phyloP scores from a whole-genome alignment of 2,329 filamentous ascomycete genomes.

The Nothopassalora personata region DNA sequence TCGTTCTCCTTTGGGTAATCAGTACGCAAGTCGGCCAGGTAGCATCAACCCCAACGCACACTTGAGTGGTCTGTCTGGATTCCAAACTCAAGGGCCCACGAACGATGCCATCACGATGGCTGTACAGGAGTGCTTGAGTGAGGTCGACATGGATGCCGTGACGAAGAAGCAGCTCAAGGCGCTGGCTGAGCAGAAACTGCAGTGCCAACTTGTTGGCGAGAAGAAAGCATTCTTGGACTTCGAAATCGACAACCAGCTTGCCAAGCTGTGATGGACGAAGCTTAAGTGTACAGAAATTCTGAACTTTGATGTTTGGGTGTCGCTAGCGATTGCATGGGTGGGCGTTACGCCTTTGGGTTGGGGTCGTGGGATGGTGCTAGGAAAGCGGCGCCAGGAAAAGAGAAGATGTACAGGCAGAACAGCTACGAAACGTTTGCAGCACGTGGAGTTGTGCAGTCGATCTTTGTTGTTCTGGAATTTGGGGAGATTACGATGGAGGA shows the following conservation, averaged over 20 bases:
- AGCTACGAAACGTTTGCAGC: neutral
- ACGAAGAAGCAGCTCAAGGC: constrained; percentile 91
- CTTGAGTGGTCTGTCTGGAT: constrained; percentile 45
- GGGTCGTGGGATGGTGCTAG: neutral
- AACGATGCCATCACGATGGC: constrained; percentile 77
- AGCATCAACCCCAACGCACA: constrained; percentile 24
- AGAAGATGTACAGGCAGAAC: neutral
- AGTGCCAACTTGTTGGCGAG: constrained; percentile 82
- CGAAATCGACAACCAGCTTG: constrained; percentile 88
- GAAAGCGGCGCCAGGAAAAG: neutral
- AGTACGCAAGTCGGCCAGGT: constrained; percentile 28
- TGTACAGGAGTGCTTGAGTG: constrained; percentile 73
- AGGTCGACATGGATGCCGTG: constrained; percentile 92
- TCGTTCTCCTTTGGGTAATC: constrained; percentile 19
- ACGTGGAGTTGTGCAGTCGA: neutral
- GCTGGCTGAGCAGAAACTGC: constrained; percentile 85
- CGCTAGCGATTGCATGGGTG: neutral
- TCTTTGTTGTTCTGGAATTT: neutral
- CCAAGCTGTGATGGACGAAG: constrained; percentile 32
- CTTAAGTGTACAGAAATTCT: neutral
- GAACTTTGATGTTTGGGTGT: neutral
- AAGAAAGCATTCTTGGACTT: constrained; percentile 83
- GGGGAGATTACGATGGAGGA: neutral
- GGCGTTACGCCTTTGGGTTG: neutral
- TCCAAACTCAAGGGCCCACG: constrained; percentile 63